These are phyloP conservation scores for Podaxis mareebaensis DNA, from an alignment of 768 basidiomycete genomes.

Conservation along the genomic window DNA sequence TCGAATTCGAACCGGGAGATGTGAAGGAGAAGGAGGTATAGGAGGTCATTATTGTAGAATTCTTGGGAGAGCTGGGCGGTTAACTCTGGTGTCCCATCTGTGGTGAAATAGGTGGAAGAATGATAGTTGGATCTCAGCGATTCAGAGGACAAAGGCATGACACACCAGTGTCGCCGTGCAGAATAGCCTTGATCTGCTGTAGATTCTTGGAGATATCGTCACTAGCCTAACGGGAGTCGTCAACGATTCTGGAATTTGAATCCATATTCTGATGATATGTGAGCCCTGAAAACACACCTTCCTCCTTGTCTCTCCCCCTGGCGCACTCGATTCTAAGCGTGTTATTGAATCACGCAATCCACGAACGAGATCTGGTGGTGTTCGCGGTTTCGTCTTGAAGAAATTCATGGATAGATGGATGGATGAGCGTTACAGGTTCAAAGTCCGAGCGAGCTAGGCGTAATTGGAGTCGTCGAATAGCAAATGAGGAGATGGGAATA, in stretches of 20 bases:
- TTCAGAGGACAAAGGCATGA: constrained; percentile 3
- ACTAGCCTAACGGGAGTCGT: constrained; percentile 55
- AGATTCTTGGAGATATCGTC: constrained; percentile 91
- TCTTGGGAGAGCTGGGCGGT: constrained; percentile 96
- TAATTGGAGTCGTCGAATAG: not conserved
- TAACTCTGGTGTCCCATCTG: constrained; percentile 85
- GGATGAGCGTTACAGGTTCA: constrained; percentile 13
- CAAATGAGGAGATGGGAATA: constrained; percentile 9
- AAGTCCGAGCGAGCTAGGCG: constrained; percentile 9
- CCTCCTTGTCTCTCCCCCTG: constrained; percentile 74
- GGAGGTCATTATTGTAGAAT: constrained; percentile 87
- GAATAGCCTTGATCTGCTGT: constrained; percentile 84
- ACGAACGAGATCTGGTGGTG: constrained; percentile 85
- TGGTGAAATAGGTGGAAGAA: constrained; percentile 7
- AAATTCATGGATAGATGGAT: constrained; percentile 71
- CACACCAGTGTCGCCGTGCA: constrained; percentile 87
- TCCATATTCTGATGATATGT: not conserved
- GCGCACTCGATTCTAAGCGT: constrained; percentile 70
- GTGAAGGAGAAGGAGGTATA: constrained; percentile 77
- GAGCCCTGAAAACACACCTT: constrained; percentile 56
- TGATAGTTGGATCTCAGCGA: constrained; percentile 5
- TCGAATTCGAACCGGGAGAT: constrained; percentile 93
- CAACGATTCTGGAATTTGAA: not conserved
- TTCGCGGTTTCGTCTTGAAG: constrained; percentile 89
- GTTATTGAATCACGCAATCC: constrained; percentile 78